Percentiles rank a stretch among this genome's conserved stretches.
Evolutionary conservation across 371 early-diverging fungal genomes (phyloP).

Genomic region (Mortierella sp.): DNA sequence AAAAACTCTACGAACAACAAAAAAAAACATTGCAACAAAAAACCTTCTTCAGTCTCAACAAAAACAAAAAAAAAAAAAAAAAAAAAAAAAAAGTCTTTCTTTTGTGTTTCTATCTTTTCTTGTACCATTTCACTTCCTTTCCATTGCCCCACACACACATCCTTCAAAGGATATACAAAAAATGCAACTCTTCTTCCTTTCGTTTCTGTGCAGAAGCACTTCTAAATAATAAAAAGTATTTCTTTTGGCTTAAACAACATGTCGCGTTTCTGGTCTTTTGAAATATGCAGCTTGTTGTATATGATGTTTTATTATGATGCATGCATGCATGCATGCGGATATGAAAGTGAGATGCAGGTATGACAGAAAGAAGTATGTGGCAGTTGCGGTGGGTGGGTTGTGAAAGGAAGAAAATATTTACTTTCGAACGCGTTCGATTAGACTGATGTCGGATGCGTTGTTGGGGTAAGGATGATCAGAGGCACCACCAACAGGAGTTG

Average conservation of each 20-base stretch:
- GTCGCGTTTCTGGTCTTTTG: background rate
- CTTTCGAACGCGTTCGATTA: conserved; percentile 9
- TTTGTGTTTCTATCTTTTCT: conserved; percentile 7
- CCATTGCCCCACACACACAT: background rate
- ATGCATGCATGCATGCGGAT: too few relatives aligned
- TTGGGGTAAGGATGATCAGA: background rate
- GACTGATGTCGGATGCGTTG: conserved; percentile 15
- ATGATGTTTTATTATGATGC: background rate
- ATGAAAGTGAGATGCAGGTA: background rate
- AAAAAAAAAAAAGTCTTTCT: background rate
- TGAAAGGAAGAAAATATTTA: background rate
- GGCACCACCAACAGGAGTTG: too few relatives aligned
- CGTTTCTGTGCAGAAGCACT: background rate
- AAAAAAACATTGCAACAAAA: too few relatives aligned
- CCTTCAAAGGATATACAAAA: background rate
- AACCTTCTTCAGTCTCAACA: background rate
- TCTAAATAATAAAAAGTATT: background rate
- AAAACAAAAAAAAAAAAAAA: background rate
- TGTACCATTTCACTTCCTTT: conserved; percentile 1
- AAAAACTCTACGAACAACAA: background rate
- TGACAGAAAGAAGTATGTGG: background rate
- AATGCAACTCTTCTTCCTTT: background rate
- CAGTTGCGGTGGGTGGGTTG: background rate
- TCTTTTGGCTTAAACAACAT: background rate
- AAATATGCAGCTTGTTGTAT: too few relatives aligned